Evolutionary conservation across 352 stramenopile species (phyloP), one percentile per base, ranked within the genome.

Genomic region (Phytopythium helicoides): DNA sequence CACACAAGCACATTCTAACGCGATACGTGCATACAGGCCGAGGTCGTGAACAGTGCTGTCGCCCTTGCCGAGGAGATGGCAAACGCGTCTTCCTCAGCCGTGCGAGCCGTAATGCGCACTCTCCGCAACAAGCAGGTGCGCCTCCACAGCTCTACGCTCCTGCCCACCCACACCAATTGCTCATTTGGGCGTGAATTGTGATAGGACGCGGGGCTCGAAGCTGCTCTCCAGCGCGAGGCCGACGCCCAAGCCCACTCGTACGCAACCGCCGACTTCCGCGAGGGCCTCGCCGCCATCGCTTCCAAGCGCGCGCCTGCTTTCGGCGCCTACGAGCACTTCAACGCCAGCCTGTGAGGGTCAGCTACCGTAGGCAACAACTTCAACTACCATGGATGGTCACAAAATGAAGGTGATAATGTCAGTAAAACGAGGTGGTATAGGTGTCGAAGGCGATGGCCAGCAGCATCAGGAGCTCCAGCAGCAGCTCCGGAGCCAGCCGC

Each of bases 211-310:
- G 82, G 80, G 5, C 70, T 96, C 15, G 71, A 81, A 1, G 52
- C 62, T 22, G 73, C 86, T 2, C 65, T 97, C 14, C 66, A 79
- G 47, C 66, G 82, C 22, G 86, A 95, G 59, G 78, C 88, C 9
- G 74, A 94, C 62, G 67, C 73, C 4, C 86, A 96, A 54, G 76
- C 81, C 23, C 73, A 89, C 37, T 94, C 82, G 45, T 97, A 95
- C 60, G 73, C 73, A 26, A 79, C 76, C 0, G 36, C 50, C 0
- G 87, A 97, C 71, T 93, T 89, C 76, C 66, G 60, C 9, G 84
- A 92, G 59, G 89, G 87, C 18, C 63, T 97, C 19, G 59, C 82
- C 19, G 87, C 85, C n/a, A 74, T 93, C 25, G 62, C 58, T 0
- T 65, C 87, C 51, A 90, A 89, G 51, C 69, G 81, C 46, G 47